phyloP scores from a whole-genome alignment of 179 eudicot genomes.

The Silene vulgaris region DNA sequence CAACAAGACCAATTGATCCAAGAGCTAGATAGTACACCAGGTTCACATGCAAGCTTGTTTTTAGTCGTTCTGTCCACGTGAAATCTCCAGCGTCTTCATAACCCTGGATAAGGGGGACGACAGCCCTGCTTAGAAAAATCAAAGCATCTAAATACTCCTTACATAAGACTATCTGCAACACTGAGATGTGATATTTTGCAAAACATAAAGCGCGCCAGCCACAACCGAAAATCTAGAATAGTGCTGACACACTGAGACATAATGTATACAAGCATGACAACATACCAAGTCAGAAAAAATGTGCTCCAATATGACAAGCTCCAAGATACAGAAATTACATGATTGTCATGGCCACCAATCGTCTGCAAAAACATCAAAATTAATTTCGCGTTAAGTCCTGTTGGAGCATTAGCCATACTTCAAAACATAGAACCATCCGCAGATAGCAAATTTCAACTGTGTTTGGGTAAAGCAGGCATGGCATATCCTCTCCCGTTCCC shows the following conservation, averaged over 20 bases:
- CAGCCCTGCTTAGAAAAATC: slow-evolving; percentile 74
- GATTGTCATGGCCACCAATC: slow-evolving; percentile 36
- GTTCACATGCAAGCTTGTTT: slow-evolving; percentile 78
- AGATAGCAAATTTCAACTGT: neutral
- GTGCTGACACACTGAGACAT: neutral
- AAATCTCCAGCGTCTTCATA: slow-evolving; percentile 96
- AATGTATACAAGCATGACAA: neutral
- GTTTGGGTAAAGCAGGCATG: too few species aligned
- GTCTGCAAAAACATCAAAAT: slow-evolving; percentile 47
- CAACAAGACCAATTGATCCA: slow-evolving; percentile 69
- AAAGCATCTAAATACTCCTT: slow-evolving; percentile 27
- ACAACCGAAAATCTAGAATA: slow-evolving; percentile 7
- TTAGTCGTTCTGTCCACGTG: slow-evolving; percentile 66
- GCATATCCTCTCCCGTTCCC: too few species aligned
- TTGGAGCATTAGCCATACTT: neutral
- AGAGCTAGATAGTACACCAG: slow-evolving; percentile 65
- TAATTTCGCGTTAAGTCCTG: neutral
- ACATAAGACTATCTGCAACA: slow-evolving; percentile 38
- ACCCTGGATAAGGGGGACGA: slow-evolving; percentile 87
- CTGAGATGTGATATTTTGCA: slow-evolving; percentile 8
- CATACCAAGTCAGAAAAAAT: slow-evolving; percentile 85
- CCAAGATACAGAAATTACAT: slow-evolving; percentile 77
- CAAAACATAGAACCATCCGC: neutral
- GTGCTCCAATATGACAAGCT: slow-evolving; percentile 96
- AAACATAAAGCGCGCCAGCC: slow-evolving; percentile 8